These are phyloP conservation scores for Pichia inconspicua DNA, from an alignment of 1,139 yeast species.

Conservation along the genomic window DNA sequence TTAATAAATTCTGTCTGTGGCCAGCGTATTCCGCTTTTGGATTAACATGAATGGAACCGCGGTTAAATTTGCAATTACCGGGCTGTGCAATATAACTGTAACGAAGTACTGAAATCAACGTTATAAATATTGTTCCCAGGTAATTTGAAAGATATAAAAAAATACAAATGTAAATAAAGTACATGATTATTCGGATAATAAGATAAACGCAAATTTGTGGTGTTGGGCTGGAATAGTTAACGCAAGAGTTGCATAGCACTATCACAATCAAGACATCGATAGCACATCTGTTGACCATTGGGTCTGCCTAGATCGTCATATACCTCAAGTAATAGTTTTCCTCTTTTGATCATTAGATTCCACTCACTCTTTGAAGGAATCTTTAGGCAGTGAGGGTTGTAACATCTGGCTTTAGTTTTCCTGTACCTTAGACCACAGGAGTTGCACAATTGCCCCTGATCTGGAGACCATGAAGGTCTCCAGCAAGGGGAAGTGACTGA, in stretches of 20 bases:
- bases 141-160: background rate
- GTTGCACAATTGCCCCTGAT: slow-evolving; percentile 85
- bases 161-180: background rate
- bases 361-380: slow-evolving; percentile 97
- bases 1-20: too few species aligned
- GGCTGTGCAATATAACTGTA: background rate
- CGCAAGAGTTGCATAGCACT: slow-evolving; percentile 41
- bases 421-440: slow-evolving; percentile 93
- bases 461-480: slow-evolving; percentile 92
- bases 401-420: slow-evolving; percentile 87
- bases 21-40: background rate
- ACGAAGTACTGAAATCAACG: too few species aligned
- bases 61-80: background rate
- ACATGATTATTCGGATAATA: background rate
- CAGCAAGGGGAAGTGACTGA: slow-evolving; percentile 94
- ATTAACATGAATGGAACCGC: background rate
- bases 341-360: slow-evolving; percentile 75
- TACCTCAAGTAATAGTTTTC: slow-evolving; percentile 32
- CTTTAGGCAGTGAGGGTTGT: slow-evolving; percentile 64
- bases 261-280: slow-evolving; percentile 65
- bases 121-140: too few species aligned
- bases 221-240: background rate
- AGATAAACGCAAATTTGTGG: background rate
- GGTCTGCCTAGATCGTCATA: slow-evolving; percentile 8
- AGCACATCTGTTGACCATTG: slow-evolving; percentile 27